A percentile compares a stretch with the other conserved stretches of the same genome.
These are phyloP conservation scores for Paspalum notatum DNA, from an alignment of 176 grass and related monocot species.

Conservation along the genomic window DNA sequence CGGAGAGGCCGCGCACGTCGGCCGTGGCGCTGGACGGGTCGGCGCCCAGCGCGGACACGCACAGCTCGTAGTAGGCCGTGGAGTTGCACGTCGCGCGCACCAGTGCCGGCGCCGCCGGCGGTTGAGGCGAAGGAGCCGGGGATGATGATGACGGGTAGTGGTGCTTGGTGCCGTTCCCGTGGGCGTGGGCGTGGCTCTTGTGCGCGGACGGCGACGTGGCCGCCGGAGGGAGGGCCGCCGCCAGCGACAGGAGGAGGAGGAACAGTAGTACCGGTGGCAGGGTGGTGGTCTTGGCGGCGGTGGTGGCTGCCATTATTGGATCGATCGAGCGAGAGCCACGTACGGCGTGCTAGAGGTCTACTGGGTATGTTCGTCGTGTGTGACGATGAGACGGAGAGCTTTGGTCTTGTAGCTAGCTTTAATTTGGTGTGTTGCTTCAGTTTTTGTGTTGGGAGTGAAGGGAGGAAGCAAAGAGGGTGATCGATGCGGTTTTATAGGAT, in stretches of 20 bases:
- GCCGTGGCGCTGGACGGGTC: conserved; percentile 67
- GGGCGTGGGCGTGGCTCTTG: conserved; percentile 29
- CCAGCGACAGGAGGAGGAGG: conserved; percentile 7
- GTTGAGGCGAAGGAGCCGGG: neutral
- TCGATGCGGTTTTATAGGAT: too few species aligned
- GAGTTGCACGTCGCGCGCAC: conserved; percentile 75
- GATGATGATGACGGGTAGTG: neutral
- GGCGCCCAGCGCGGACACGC: conserved; percentile 63
- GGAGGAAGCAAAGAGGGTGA: too few species aligned
- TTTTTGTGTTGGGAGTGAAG: too few species aligned
- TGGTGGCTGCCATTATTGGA: neutral
- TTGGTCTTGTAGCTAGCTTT: too few species aligned
- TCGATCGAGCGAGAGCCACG: neutral
- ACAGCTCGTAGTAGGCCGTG: conserved; percentile 79
- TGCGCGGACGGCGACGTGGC: neutral
- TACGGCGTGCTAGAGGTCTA: neutral
- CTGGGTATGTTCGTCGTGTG: neutral
- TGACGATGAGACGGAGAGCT: too few species aligned
- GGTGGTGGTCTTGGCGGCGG: neutral
- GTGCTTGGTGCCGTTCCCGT: neutral
- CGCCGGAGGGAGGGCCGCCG: neutral
- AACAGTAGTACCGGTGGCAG: neutral
- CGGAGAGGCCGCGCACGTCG: conserved; percentile 71
- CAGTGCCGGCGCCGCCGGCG: conserved; percentile 15
- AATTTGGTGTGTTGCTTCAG: too few species aligned